Evolutionary conservation across 1,284 basidiomycete species (phyloP).

Genomic region (Cerrena zonata): DNA sequence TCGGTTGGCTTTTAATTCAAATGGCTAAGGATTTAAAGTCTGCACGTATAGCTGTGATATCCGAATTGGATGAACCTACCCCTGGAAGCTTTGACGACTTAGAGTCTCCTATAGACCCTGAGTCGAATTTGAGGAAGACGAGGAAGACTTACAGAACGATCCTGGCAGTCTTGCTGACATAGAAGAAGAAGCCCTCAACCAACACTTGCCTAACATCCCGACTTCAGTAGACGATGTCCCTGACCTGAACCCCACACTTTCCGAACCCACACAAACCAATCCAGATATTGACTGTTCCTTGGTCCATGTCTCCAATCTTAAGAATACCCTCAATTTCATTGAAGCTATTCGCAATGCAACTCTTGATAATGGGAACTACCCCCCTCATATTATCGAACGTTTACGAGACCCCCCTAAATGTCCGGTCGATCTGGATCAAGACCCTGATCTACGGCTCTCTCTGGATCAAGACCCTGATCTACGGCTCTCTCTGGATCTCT

Average conservation of each 20-base stretch:
- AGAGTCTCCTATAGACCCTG: too few species aligned
- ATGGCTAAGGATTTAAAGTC: too few species aligned
- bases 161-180: neutral
- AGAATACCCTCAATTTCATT: neutral
- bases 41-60: too few species aligned
- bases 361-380: neutral
- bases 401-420: conserved; percentile 2
- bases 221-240: neutral
- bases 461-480: neutral
- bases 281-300: neutral
- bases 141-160: too few species aligned
- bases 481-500: neutral
- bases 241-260: neutral
- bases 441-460: neutral
- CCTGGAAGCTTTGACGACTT: too few species aligned
- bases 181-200: neutral
- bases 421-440: neutral
- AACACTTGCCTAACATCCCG: neutral
- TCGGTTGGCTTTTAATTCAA: too few species aligned
- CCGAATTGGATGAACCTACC: too few species aligned
- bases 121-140: too few species aligned
- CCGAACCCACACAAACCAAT: neutral
- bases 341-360: neutral
- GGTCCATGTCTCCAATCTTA: neutral
- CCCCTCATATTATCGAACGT: neutral